These are phyloP conservation scores for Chaetoceros muelleri DNA, from an alignment of 108 stramenopile genomes.

Conservation along the genomic window DNA sequence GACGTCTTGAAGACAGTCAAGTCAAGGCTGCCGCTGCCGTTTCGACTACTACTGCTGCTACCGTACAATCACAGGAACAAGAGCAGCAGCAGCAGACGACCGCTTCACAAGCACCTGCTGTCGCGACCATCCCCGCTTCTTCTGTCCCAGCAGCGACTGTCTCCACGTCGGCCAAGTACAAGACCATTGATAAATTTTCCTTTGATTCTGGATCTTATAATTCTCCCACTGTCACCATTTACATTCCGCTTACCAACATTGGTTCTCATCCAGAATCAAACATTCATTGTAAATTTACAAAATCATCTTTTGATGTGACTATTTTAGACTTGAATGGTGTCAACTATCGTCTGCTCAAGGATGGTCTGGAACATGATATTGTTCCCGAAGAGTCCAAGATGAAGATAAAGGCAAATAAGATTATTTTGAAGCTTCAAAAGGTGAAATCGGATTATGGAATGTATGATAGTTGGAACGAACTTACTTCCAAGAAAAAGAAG, in stretches of 20 bases:
- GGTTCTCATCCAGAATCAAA: constrained; percentile 42
- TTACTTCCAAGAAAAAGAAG: constrained; percentile 74
- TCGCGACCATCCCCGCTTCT: not conserved
- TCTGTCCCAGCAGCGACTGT: constrained; percentile 6
- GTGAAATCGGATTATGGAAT: constrained; percentile 66
- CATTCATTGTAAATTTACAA: constrained; percentile 48
- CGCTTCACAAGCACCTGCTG: not conserved
- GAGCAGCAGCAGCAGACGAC: not conserved
- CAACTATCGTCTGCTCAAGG: constrained; percentile 83
- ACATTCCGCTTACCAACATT: constrained; percentile 49
- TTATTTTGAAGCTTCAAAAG: constrained; percentile 86
- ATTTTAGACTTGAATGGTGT: constrained; percentile 68
- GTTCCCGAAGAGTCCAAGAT: constrained; percentile 64
- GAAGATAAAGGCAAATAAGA: constrained; percentile 83
- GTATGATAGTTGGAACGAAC: constrained; percentile 78
- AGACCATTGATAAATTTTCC: constrained; percentile 46
- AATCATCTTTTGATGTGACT: constrained; percentile 61
- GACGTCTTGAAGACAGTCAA: constrained; percentile 32
- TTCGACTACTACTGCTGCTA: not conserved
- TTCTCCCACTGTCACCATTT: constrained; percentile 60
- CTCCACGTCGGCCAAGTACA: constrained; percentile 22
- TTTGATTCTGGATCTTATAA: constrained; percentile 77
- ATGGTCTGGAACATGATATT: constrained; percentile 91
- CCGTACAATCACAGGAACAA: constrained; percentile 5
- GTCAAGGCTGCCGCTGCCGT: not conserved